Conservation (phyloP, 192 early-diverging fungal genomes). For the Ambispora gerdemannii region DNA sequence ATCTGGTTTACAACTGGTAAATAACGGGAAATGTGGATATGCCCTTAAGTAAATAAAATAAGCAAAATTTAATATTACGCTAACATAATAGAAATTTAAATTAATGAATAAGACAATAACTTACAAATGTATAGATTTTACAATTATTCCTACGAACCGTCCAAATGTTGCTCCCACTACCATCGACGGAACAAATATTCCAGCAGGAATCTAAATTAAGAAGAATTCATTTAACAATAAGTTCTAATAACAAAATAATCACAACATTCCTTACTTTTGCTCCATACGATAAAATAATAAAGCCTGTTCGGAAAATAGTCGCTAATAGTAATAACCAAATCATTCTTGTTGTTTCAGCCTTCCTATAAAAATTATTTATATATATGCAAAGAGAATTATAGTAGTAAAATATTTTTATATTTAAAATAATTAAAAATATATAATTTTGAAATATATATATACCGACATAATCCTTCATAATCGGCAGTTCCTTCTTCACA, state of each 20-base stretch:
- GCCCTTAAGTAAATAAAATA: slow-evolving; percentile 25
- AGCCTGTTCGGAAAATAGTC: slow-evolving; percentile 49
- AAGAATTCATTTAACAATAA: neutral
- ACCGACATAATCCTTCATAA: slow-evolving; percentile 62
- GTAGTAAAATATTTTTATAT: slow-evolving; percentile 31
- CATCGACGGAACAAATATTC: slow-evolving; percentile 94
- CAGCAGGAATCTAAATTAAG: slow-evolving; percentile 73
- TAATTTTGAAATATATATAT: slow-evolving; percentile 20
- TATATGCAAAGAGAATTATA: no score
- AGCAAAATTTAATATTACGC: neutral
- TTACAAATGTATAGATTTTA: slow-evolving; percentile 60
- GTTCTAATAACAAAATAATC: neutral
- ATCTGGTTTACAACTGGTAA: slow-evolving; percentile 74
- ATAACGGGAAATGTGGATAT: slow-evolving; percentile 63
- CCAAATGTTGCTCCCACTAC: slow-evolving; percentile 91
- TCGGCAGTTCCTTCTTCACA: slow-evolving; percentile 59
- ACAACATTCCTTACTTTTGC: slow-evolving; percentile 15
- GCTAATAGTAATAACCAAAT: slow-evolving; percentile 51
- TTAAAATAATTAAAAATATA: slow-evolving; percentile 18
- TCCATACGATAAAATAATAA: slow-evolving; percentile 64
- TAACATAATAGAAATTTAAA: neutral
- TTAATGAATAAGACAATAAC: neutral
- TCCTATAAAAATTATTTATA: neutral
- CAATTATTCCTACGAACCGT: slow-evolving; percentile 80
- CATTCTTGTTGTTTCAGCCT: slow-evolving; percentile 36